Evolutionary conservation across 768 basidiomycete species (phyloP), one percentile per base, ranked within the genome.

Genomic region (Lactifluus subvellereus): DNA sequence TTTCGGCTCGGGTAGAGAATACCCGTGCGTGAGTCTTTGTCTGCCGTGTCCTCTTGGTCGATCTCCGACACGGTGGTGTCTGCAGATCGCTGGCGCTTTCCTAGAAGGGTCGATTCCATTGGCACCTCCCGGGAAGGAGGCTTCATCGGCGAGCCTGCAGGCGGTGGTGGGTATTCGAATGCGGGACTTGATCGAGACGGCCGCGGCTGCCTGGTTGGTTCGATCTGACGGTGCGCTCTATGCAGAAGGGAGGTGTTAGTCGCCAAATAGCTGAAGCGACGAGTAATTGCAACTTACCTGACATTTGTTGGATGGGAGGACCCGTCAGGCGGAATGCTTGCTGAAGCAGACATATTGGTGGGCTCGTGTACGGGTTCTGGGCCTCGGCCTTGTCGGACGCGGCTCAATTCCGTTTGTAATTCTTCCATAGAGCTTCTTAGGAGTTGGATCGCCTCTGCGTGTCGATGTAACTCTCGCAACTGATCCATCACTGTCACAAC

Each of bases 1-100:
- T 89, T 89, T 67, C 81, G 83, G 51, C 70, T 74, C 8, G 81
- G 83, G 35, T 77, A 78, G 32, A 76, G 59, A 20, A 77, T 76
- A 54, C 69, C 71, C 55, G 70, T 75, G n/a, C 74, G 73, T 10
- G 74, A 68, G 59, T 78, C 80, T 20, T 67, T 71, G 62, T 79
- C 78, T 27, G 72, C 67, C 13, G 71, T 65, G 6, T 70, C 72
- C 11, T 78, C 77, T 59, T 77, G 72, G n/a, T 72, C 77, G 32
- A 74, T 73, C 59, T 82, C 83, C 6, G 75, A 71, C 10, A 76
- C 71, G 56, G 73, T 79, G 2, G 77, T 72, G 22, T 76, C 73
- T 2, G 82, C 76, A 65, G 83, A 83, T 64, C 87, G 78, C 55
- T 77, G 80, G 38, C 86, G 82, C 71, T 89, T 90, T n/a, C 88